Percentiles rank a stretch among this genome's conserved stretches.
Conservation (phyloP, 192 early-diverging fungal species). For the Mortierella antarctica region DNA sequence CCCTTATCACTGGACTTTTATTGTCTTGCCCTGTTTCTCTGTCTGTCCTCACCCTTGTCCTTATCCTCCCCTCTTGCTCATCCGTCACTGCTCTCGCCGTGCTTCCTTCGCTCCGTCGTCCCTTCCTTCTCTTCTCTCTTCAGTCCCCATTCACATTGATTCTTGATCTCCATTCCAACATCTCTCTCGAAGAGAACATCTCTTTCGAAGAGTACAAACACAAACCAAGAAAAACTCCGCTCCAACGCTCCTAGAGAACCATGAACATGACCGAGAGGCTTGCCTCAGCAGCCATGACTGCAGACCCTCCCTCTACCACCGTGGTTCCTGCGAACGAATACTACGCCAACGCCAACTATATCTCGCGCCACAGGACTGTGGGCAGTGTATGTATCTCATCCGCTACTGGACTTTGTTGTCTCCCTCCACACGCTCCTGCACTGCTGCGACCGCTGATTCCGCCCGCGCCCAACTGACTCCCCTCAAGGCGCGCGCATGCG, state of each 20-base stretch:
- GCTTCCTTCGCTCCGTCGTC: too few relatives aligned
- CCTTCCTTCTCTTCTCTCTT: background rate
- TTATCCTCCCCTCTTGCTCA: background rate
- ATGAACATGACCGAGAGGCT: slow-evolving; percentile 34
- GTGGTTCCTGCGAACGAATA: slow-evolving; percentile 36
- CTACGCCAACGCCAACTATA: slow-evolving; percentile 39
- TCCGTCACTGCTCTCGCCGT: too few relatives aligned
- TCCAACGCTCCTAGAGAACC: background rate
- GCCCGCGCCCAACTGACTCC: too few relatives aligned
- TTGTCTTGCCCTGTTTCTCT: too few relatives aligned
- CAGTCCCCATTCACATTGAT: background rate
- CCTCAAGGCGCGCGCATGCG: too few relatives aligned
- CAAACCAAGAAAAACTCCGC: background rate
- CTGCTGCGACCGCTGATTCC: too few relatives aligned
- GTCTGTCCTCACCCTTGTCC: background rate
- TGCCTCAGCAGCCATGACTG: slow-evolving; percentile 6
- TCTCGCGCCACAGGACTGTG: slow-evolving; percentile 28
- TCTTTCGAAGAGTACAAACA: background rate
- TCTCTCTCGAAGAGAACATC: background rate
- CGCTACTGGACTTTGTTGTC: background rate
- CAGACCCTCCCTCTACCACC: slow-evolving; percentile 1
- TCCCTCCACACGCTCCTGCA: background rate
- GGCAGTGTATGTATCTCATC: slow-evolving; percentile 24
- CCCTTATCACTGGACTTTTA: too few relatives aligned
- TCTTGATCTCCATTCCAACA: background rate